phyloP scores from a whole-genome alignment of 495 filamentous ascomycete genomes.

The Arthonia radiata region DNA sequence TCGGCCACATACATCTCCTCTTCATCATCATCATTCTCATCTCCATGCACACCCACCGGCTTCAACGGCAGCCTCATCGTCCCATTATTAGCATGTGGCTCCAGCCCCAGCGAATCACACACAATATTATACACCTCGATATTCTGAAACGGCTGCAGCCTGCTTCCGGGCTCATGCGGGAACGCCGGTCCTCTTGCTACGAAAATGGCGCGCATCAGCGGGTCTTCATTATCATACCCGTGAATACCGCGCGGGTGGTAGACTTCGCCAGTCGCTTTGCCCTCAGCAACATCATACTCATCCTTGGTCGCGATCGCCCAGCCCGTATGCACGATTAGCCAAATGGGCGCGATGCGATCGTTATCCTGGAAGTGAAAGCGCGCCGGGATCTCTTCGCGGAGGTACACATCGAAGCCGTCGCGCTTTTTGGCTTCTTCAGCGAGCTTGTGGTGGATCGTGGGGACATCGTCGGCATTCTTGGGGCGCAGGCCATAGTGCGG shows the following conservation, averaged over 20 bases:
- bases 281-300: conserved; percentile 46
- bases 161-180: conserved; percentile 57
- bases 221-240: conserved; percentile 74
- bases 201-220: conserved; percentile 83
- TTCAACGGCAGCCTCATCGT: conserved; percentile 57
- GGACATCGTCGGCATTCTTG: conserved; percentile 34
- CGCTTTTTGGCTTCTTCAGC: conserved; percentile 22
- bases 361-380: conserved; percentile 72
- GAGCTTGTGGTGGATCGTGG: conserved; percentile 20
- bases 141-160: conserved; percentile 71
- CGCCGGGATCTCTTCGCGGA: conserved; percentile 61
- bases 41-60: conserved; percentile 41
- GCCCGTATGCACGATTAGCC: conserved; percentile 74
- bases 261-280: conserved; percentile 27
- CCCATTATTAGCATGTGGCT: conserved; percentile 56
- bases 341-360: conserved; percentile 69
- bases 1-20: too few species aligned
- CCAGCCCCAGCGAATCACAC: conserved; percentile 55
- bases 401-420: conserved; percentile 58
- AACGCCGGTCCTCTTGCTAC: conserved; percentile 74
- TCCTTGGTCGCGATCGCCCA: conserved; percentile 66
- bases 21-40: conserved; percentile 8
- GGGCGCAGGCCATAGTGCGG: conserved; percentile 71
- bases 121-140: conserved; percentile 87
- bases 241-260: conserved; percentile 66